These are phyloP conservation scores for Kingdonia uniflora DNA, from an alignment of 164 flowering plant genomes.

Conservation along the genomic window DNA sequence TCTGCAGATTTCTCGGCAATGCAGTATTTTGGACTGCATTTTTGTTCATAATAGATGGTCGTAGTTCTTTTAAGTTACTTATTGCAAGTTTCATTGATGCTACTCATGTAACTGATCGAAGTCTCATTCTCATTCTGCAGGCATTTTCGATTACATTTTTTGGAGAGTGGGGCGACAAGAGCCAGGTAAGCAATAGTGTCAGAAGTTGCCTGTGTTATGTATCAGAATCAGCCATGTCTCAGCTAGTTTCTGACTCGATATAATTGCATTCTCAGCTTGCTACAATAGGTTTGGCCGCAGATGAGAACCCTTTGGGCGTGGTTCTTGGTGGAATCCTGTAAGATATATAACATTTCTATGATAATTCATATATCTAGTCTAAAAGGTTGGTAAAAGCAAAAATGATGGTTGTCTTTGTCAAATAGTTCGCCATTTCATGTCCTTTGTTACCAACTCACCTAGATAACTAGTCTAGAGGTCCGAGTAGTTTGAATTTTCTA, in stretches of 20 bases:
- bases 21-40: too few relatives aligned
- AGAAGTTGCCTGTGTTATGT: not conserved
- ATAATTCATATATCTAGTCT: not conserved
- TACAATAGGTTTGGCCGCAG: conserved; percentile 95
- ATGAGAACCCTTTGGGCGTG: conserved; percentile 93
- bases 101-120: not conserved
- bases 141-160: conserved; percentile 97
- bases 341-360: conserved; percentile 12
- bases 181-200: conserved; percentile 54
- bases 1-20: too few relatives aligned
- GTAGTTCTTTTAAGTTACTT: too few relatives aligned
- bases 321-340: conserved; percentile 96
- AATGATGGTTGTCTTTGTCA: not conserved
- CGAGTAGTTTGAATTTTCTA: too few relatives aligned
- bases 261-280: conserved; percentile 63
- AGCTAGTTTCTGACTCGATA: not conserved
- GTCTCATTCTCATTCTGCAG: conserved; percentile 29
- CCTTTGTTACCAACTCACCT: too few relatives aligned
- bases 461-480: too few relatives aligned
- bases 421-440: not conserved
- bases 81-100: too few relatives aligned
- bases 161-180: conserved; percentile 99
- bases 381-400: not conserved
- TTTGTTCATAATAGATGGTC: too few relatives aligned
- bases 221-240: conserved; percentile 2